These are phyloP conservation scores for Hyphodiscus hymeniophilus DNA, from an alignment of 495 filamentous ascomycete species.

Conservation along the genomic window DNA sequence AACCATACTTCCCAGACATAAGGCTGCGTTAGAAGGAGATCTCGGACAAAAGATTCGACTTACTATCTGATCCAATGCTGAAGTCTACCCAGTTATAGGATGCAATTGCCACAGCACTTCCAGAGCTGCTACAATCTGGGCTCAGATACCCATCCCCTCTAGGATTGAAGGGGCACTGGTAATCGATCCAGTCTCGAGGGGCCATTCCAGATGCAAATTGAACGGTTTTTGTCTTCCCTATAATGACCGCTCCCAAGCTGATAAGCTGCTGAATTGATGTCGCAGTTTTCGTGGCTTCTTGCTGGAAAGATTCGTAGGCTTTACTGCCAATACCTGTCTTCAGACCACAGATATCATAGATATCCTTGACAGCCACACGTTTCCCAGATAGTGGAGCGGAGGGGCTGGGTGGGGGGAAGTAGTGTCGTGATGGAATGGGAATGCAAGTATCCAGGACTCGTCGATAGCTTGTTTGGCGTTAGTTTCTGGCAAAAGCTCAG, in stretches of 20 bases:
- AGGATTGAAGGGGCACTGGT: constrained; percentile 34
- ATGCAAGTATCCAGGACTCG: constrained; percentile 2
- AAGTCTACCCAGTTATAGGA: constrained; percentile 41
- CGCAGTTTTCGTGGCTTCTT: constrained; percentile 25
- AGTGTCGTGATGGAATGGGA: constrained; percentile 37
- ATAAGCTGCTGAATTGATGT: constrained; percentile 31
- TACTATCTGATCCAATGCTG: constrained; percentile 23
- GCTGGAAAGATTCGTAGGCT: constrained; percentile 32
- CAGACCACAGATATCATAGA: constrained; percentile 35
- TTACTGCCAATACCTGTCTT: constrained; percentile 34
- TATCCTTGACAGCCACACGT: constrained; percentile 38
- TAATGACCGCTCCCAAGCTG: constrained; percentile 35
- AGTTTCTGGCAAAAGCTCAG: background rate
- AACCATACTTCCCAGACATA: constrained; percentile 17
- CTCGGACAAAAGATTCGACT: background rate
- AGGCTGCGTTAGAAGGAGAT: background rate
- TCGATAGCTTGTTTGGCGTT: background rate
- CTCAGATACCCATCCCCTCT: constrained; percentile 38
- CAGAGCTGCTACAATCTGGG: constrained; percentile 31
- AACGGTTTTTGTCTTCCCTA: constrained; percentile 40
- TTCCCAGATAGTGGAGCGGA: constrained; percentile 31
- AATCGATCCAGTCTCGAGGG: constrained; percentile 18
- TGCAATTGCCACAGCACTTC: constrained; percentile 30
- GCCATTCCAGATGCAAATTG: constrained; percentile 31
- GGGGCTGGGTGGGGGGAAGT: constrained; percentile 23